Evolutionary conservation across 2,329 filamentous ascomycete species (phyloP).

Genomic region (Fusarium anthophilum): DNA sequence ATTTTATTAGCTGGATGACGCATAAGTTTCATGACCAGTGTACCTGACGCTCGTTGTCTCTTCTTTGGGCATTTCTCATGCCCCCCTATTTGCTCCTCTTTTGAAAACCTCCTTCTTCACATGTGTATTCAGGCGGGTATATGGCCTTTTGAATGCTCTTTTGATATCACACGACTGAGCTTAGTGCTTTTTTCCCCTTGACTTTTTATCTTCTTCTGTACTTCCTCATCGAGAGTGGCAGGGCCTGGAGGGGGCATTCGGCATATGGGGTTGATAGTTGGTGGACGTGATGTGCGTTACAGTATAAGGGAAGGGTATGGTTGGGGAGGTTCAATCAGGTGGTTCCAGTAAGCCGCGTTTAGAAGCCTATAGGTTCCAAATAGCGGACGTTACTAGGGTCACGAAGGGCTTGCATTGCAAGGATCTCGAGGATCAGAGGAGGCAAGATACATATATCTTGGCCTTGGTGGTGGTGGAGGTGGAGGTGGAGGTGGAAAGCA

Average conservation of each 20-base stretch:
- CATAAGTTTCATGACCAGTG: slow-evolving; percentile 37
- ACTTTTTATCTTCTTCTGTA: slow-evolving; percentile 23
- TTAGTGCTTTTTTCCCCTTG: slow-evolving; percentile 33
- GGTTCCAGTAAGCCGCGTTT: not conserved
- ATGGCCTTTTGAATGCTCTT: slow-evolving; percentile 13
- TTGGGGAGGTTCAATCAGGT: slow-evolving; percentile 18
- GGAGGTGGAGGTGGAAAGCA: slow-evolving; percentile 13
- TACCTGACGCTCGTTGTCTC: slow-evolving; percentile 38
- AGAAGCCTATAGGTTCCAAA: not conserved
- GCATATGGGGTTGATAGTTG: slow-evolving; percentile 2
- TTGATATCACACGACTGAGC: slow-evolving; percentile 41
- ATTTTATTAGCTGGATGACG: slow-evolving; percentile 44
- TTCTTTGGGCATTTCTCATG: slow-evolving; percentile 22
- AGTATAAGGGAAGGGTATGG: slow-evolving; percentile 5
- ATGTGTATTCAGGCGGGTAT: slow-evolving; percentile 19
- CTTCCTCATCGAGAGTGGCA: slow-evolving; percentile 31
- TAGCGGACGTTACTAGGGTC: not conserved
- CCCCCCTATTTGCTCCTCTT: slow-evolving; percentile 22
- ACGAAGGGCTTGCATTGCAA: slow-evolving; percentile 11
- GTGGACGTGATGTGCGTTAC: not conserved
- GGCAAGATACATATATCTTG: not conserved
- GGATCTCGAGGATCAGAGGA: not conserved
- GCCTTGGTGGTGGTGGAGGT: not conserved
- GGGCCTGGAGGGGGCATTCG: slow-evolving; percentile 28
- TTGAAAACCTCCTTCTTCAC: slow-evolving; percentile 30